A percentile compares a stretch with the other conserved stretches of the same genome.
These are phyloP conservation scores for Leonotis leonurus DNA, from an alignment of 257 asterid species.

Conservation along the genomic window DNA sequence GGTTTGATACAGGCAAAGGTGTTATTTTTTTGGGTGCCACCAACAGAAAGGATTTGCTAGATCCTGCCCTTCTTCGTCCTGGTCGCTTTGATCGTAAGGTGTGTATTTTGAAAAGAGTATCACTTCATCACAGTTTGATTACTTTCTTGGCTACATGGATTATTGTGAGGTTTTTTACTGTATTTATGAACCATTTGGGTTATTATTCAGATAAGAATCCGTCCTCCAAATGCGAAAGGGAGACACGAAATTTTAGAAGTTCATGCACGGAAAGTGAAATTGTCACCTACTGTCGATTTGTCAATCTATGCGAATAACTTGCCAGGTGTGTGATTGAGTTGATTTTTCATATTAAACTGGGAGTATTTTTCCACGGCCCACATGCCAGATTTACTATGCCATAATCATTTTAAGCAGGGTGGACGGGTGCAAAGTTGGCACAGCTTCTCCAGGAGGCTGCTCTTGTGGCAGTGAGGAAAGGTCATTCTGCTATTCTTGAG, in stretches of 20 bases:
- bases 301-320: constrained; percentile 73
- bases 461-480: constrained; percentile 92
- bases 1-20: constrained; percentile 98
- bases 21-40: constrained; percentile 98
- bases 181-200: constrained; percentile 7
- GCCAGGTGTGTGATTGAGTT: constrained; percentile 52
- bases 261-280: constrained; percentile 80
- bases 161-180: neutral
- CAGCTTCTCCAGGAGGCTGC: constrained; percentile 99
- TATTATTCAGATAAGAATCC: constrained; percentile 59
- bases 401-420: constrained; percentile 48
- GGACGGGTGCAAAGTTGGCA: constrained; percentile 97
- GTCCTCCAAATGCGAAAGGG: constrained; percentile 95
- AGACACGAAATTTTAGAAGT: constrained; percentile 85
- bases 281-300: constrained; percentile 79
- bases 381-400: neutral
- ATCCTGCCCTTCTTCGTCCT: constrained; percentile 99
- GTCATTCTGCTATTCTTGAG: constrained; percentile 64
- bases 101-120: constrained; percentile 19
- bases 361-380: neutral
- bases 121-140: neutral
- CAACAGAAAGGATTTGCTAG: constrained; percentile 89
- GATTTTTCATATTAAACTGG: neutral
- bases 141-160: neutral
- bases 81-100: constrained; percentile 99